Evolutionary conservation across 352 stramenopile genomes (phyloP).

Genomic region (Phytophthora agathidicida): DNA sequence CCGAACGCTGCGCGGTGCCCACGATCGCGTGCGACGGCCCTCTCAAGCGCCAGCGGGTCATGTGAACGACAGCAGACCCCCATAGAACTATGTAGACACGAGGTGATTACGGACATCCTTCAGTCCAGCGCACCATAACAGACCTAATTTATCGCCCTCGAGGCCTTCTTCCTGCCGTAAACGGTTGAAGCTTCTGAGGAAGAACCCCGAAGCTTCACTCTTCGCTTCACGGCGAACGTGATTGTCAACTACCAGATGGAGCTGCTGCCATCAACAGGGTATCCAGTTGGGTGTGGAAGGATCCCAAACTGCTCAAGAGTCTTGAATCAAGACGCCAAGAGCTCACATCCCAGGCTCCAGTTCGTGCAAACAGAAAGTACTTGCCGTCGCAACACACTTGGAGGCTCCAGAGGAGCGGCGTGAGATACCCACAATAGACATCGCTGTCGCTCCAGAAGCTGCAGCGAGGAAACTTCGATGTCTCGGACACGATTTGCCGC

Average conservation of each 20-base stretch:
- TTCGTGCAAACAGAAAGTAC: too few species aligned
- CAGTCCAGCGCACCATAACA: not conserved
- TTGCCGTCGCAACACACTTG: too few species aligned
- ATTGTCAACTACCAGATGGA: not conserved
- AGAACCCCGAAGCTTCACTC: too few species aligned
- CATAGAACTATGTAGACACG: slow-evolving; percentile 16
- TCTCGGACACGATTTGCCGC: slow-evolving; percentile 7
- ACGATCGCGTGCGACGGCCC: slow-evolving; percentile 15
- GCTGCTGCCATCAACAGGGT: slow-evolving; percentile 16
- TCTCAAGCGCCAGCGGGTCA: slow-evolving; percentile 38
- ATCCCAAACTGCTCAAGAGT: too few species aligned
- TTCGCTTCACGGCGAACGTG: not conserved
- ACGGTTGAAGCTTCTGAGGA: too few species aligned
- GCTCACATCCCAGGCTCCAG: too few species aligned
- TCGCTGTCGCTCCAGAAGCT: not conserved
- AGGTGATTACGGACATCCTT: slow-evolving; percentile 10
- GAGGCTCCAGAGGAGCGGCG: too few species aligned
- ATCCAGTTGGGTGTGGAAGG: slow-evolving; percentile 5
- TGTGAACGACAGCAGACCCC: slow-evolving; percentile 28
- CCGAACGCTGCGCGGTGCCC: slow-evolving; percentile 13
- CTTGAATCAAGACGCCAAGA: not conserved
- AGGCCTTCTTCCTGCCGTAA: slow-evolving; percentile 24
- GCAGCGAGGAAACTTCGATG: slow-evolving; percentile 8
- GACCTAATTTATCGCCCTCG: slow-evolving; percentile 27
- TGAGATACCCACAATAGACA: not conserved